Conservation (phyloP, 2,329 filamentous ascomycete genomes). For the Aspergillus chevalieri region DNA sequence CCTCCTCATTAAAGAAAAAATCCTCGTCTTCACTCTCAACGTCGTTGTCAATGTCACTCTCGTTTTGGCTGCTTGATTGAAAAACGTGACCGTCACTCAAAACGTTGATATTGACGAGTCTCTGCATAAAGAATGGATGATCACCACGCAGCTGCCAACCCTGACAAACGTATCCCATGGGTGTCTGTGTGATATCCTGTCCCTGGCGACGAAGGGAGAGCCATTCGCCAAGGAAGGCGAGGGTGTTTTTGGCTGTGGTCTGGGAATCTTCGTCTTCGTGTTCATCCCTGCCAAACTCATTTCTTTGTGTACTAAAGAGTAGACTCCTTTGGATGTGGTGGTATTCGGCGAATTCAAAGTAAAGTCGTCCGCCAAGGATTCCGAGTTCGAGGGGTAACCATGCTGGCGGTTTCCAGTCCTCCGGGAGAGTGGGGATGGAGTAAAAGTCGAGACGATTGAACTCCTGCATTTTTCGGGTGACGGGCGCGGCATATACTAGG, state of each 20-base stretch:
- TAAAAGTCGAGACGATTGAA: conserved; percentile 54
- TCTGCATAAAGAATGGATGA: conserved; percentile 23
- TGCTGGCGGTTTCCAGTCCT: conserved; percentile 37
- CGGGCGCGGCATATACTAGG: conserved; percentile 54
- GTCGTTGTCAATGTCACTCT: too few species aligned
- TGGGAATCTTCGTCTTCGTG: not conserved
- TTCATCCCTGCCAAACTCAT: not conserved
- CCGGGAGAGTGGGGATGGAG: conserved; percentile 44
- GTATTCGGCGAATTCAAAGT: conserved; percentile 33
- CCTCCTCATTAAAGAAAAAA: too few species aligned
- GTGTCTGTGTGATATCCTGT: conserved; percentile 30
- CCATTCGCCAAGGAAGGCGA: conserved; percentile 30
- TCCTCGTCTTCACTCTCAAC: too few species aligned
- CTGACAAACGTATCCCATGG: conserved; percentile 31
- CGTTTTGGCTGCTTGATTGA: too few species aligned
- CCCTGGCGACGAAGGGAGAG: conserved; percentile 26
- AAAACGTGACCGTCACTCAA: too few species aligned
- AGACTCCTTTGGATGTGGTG: not conserved
- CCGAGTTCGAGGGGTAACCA: conserved; percentile 57
- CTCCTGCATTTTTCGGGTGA: conserved; percentile 54
- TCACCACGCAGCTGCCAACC: conserved; percentile 18
- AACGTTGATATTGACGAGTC: not conserved
- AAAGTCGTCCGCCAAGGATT: conserved; percentile 55
- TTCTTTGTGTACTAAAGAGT: not conserved
- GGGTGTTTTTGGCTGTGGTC: conserved; percentile 17